A percentile compares a stretch with the other conserved stretches of the same genome.
Evolutionary conservation across 2,329 filamentous ascomycete genomes (phyloP).

Genomic region (Calonectria pteridis): DNA sequence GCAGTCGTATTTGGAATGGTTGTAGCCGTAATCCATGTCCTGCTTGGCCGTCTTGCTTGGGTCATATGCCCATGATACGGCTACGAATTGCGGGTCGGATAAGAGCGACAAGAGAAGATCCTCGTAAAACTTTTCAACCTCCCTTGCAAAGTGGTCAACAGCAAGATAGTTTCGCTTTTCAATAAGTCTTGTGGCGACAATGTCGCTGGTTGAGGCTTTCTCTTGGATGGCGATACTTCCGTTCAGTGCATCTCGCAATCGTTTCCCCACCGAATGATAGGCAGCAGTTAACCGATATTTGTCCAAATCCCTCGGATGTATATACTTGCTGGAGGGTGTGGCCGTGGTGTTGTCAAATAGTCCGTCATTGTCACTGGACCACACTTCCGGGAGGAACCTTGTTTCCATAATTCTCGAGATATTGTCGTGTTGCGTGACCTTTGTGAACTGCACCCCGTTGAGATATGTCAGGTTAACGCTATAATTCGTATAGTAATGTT

Average conservation of each 20-base stretch:
- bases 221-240: background rate
- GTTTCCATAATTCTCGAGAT: constrained; percentile 36
- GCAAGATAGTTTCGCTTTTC: constrained; percentile 35
- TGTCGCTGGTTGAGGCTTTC: no score
- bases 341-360: background rate
- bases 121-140: constrained; percentile 36
- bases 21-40: constrained; percentile 21
- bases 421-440: constrained; percentile 33
- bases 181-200: constrained; percentile 33
- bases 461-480: constrained; percentile 36
- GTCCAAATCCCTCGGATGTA: no score
- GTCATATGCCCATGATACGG: constrained; percentile 39
- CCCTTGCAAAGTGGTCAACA: constrained; percentile 19
- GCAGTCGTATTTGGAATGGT: constrained; percentile 34
- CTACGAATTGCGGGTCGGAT: constrained; percentile 38
- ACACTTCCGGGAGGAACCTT: constrained; percentile 19
- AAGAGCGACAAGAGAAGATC: constrained; percentile 39
- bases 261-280: background rate
- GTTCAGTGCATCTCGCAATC: background rate
- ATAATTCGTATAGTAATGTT: constrained; percentile 39
- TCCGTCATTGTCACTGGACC: background rate
- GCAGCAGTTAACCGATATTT: no score
- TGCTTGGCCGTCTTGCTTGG: background rate
- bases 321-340: background rate
- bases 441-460: constrained; percentile 24